Conservation (phyloP, 352 stramenopile genomes). For the Albugo laibachii region DNA sequence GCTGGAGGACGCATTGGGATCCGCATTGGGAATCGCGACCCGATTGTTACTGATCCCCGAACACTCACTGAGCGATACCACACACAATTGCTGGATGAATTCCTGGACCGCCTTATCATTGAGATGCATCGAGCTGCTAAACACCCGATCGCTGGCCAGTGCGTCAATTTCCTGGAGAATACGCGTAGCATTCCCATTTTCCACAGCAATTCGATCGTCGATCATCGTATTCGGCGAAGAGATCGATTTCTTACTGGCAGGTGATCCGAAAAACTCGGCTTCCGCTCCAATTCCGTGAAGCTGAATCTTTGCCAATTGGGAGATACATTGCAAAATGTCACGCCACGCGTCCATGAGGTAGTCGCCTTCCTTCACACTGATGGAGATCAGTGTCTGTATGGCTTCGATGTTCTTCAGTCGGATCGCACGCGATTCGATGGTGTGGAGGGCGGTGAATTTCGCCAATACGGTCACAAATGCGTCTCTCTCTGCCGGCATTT, state of each 20-base stretch:
- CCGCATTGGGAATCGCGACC: constrained; percentile 5
- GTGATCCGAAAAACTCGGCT: constrained; percentile 65
- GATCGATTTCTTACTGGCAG: constrained; percentile 14
- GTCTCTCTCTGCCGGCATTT: constrained; percentile 86
- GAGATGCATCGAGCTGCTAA: constrained; percentile 72
- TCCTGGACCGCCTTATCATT: constrained; percentile 60
- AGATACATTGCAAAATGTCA: constrained; percentile 92
- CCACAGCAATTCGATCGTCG: constrained; percentile 43
- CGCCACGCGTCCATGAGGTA: constrained; percentile 94
- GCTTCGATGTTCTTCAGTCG: constrained; percentile 95
- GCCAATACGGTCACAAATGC: constrained; percentile 91
- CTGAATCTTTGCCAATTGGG: constrained; percentile 92
- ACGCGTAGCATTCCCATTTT: constrained; percentile 67
- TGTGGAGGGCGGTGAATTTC: constrained; percentile 92
- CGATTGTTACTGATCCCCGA: constrained; percentile 32
- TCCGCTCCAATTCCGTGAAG: constrained; percentile 77
- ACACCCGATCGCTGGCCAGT: constrained; percentile 80
- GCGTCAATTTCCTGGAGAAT: constrained; percentile 75
- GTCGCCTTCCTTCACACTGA: constrained; percentile 94
- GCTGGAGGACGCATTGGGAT: constrained; percentile 10
- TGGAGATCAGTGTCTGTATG: constrained; percentile 91
- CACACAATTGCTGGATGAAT: constrained; percentile 81
- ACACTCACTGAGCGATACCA: constrained; percentile 83
- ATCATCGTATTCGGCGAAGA: constrained; percentile 9
- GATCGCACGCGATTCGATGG: constrained; percentile 83